Percentiles rank a stretch among this genome's conserved stretches.
These are phyloP conservation scores for Arthrobotrys iridis DNA, from an alignment of 2,329 filamentous ascomycete species.

Conservation along the genomic window DNA sequence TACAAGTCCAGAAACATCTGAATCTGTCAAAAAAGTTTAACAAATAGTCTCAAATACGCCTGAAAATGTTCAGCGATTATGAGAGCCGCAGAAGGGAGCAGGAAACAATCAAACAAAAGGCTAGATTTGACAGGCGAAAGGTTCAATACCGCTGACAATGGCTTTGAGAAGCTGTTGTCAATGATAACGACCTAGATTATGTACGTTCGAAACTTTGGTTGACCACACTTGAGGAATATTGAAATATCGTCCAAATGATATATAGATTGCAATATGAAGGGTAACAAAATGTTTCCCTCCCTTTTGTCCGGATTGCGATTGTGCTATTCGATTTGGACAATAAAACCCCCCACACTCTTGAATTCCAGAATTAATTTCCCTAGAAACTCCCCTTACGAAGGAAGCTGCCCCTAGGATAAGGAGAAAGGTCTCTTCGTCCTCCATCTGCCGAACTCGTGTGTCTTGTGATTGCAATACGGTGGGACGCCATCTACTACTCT, in stretches of 20 bases:
- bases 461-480: conserved; percentile 6
- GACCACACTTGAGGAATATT: too few species aligned
- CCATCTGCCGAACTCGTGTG: conserved; percentile 3
- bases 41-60: conserved; percentile 35
- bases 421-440: neutral
- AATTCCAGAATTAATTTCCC: neutral
- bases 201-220: neutral
- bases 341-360: conserved; percentile 17
- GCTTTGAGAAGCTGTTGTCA: neutral
- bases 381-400: conserved; percentile 10
- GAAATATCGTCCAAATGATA: too few species aligned
- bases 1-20: neutral
- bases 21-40: neutral
- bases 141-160: neutral
- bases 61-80: conserved; percentile 22
- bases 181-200: neutral
- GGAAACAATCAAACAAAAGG: neutral
- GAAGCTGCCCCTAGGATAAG: neutral
- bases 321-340: too few species aligned
- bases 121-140: conserved; percentile 10
- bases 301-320: too few species aligned
- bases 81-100: neutral
- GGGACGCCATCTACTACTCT: conserved; percentile 18
- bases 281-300: too few species aligned
- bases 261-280: too few species aligned